Conservation (phyloP, 768 basidiomycete species). For the Amanita molliuscula region DNA sequence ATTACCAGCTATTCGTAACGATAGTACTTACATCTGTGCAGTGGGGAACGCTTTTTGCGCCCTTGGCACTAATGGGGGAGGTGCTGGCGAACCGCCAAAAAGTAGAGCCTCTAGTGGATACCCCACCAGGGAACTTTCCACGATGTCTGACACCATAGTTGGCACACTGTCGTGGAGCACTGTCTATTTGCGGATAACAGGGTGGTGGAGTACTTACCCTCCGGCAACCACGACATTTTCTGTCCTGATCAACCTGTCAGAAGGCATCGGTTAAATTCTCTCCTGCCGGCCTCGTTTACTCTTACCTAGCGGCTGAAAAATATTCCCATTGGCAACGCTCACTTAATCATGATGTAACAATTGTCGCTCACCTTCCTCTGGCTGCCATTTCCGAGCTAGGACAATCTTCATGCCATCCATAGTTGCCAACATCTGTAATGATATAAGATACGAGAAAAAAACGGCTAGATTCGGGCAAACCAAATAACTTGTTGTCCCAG, state of each 20-base stretch:
- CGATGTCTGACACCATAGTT: conserved; percentile 41
- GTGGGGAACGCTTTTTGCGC: conserved; percentile 26
- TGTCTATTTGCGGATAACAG: neutral
- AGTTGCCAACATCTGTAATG: conserved; percentile 29
- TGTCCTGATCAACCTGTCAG: conserved; percentile 25
- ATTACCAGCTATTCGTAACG: too few relatives aligned
- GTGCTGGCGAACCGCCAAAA: conserved; percentile 33
- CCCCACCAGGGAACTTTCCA: conserved; percentile 27
- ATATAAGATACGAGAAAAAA: neutral
- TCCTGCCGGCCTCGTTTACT: neutral
- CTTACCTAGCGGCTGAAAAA: conserved; percentile 21
- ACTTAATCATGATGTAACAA: neutral
- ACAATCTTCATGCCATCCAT: conserved; percentile 34
- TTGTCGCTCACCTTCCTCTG: conserved; percentile 27
- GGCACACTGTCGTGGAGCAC: conserved; percentile 29
- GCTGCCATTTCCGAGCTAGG: conserved; percentile 41
- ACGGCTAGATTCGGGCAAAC: conserved; percentile 8
- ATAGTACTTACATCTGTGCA: conserved; percentile 14
- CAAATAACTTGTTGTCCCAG: conserved; percentile 24
- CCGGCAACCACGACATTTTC: conserved; percentile 37
- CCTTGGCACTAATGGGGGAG: conserved; percentile 21
- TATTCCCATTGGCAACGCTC: neutral
- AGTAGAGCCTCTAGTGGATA: conserved; percentile 25
- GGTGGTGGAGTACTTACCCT: conserved; percentile 19
- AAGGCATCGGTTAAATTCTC: neutral